Evolutionary conservation across 208 protist species (phyloP).

Genomic region (Trypanosoma theileri): DNA sequence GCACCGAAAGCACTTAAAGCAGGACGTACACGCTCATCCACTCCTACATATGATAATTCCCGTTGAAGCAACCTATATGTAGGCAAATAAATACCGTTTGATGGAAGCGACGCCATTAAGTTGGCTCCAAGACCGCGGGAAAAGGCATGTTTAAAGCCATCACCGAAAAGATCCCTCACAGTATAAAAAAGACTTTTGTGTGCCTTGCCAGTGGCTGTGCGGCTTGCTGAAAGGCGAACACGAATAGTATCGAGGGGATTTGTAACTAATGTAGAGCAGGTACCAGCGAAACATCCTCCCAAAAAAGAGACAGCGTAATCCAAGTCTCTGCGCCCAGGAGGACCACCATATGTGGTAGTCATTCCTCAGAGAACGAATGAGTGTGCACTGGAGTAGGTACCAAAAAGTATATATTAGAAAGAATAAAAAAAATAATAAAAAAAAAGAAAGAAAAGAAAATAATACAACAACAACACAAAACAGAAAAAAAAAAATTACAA

Average conservation of each 20-base stretch:
- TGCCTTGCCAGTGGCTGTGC: slow-evolving; percentile 65
- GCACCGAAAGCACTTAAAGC: slow-evolving; percentile 69
- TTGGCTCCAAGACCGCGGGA: slow-evolving; percentile 79
- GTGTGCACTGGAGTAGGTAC: not conserved
- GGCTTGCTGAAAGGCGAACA: slow-evolving; percentile 71
- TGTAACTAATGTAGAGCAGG: slow-evolving; percentile 85
- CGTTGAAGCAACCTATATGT: slow-evolving; percentile 76
- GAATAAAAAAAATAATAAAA: slow-evolving; percentile 16
- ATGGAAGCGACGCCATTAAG: slow-evolving; percentile 88
- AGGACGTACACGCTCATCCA: slow-evolving; percentile 58
- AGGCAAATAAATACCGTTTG: slow-evolving; percentile 86
- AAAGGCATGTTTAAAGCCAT: slow-evolving; percentile 74
- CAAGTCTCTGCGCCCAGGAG: slow-evolving; percentile 12
- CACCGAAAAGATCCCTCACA: slow-evolving; percentile 61
- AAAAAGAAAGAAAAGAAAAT: slow-evolving; percentile 5
- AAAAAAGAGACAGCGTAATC: slow-evolving; percentile 74
- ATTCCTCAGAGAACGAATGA: slow-evolving; percentile 2
- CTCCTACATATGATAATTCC: slow-evolving; percentile 40
- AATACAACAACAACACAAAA: slow-evolving; percentile 5
- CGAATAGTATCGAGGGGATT: slow-evolving; percentile 91
- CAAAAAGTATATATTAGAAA: not conserved
- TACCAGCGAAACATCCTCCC: slow-evolving; percentile 81
- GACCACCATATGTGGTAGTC: not conserved
- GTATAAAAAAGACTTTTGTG: slow-evolving; percentile 82
- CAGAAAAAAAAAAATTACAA: slow-evolving; percentile 4